phyloP scores from a whole-genome alignment of 129 eudicot genomes.

The Logfia minima region DNA sequence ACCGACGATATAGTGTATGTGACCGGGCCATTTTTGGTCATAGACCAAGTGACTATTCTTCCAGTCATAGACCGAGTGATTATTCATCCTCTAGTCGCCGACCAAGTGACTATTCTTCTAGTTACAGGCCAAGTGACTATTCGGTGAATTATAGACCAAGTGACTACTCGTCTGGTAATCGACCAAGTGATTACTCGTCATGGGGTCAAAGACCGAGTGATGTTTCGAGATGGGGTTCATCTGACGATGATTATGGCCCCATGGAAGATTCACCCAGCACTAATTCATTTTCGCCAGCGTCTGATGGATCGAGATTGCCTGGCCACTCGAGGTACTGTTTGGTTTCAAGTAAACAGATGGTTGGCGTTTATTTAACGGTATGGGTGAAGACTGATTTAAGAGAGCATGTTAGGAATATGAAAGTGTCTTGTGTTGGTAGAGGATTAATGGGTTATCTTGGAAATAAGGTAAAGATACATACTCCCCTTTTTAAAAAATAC shows the following conservation, averaged over 20 bases:
- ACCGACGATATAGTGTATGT: conserved; percentile 81
- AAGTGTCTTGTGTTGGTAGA: conserved; percentile 92
- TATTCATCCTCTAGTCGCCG: conserved; percentile 39
- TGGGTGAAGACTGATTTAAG: conserved; percentile 83
- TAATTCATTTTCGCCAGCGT: conserved; percentile 56
- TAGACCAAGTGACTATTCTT: conserved; percentile 62
- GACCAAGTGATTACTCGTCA: conserved; percentile 62
- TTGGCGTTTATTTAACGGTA: conserved; percentile 70
- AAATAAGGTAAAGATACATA: conserved; percentile 57
- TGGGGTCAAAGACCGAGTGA: conserved; percentile 70
- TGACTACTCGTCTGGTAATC: conserved; percentile 66
- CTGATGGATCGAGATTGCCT: conserved; percentile 46
- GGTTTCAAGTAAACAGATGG: conserved; percentile 92
- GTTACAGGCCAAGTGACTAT: conserved; percentile 59
- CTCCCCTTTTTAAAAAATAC: neutral
- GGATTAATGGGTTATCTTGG: conserved; percentile 98
- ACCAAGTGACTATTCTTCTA: conserved; percentile 64
- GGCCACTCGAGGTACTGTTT: conserved; percentile 64
- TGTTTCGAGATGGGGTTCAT: conserved; percentile 81
- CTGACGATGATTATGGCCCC: conserved; percentile 76
- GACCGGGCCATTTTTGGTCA: conserved; percentile 83
- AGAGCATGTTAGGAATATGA: conserved; percentile 70
- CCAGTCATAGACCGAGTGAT: neutral
- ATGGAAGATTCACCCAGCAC: conserved; percentile 79
- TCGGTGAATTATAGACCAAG: conserved; percentile 58